phyloP scores from a whole-genome alignment of 148 eudicot species.

The Talinum fruticosum region DNA sequence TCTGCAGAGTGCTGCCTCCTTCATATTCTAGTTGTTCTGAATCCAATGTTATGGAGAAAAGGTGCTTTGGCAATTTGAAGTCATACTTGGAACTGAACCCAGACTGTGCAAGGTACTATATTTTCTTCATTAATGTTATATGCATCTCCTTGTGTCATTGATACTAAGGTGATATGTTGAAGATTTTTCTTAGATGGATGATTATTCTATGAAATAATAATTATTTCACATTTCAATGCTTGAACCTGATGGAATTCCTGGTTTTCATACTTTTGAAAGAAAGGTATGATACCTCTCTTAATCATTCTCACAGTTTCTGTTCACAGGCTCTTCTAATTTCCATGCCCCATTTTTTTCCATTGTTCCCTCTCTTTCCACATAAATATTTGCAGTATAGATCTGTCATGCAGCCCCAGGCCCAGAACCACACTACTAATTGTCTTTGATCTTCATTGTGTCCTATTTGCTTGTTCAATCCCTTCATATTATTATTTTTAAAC shows the following conservation, averaged over 20 bases:
- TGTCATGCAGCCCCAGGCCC: neutral
- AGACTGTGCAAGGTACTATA: slow-evolving; percentile 69
- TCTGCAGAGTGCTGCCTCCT: slow-evolving; percentile 57
- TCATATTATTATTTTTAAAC: neutral
- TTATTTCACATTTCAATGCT: neutral
- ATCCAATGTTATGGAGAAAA: slow-evolving; percentile 58
- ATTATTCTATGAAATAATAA: neutral
- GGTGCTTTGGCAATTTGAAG: slow-evolving; percentile 70
- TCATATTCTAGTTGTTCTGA: slow-evolving; percentile 30
- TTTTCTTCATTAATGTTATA: neutral
- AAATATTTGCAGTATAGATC: neutral
- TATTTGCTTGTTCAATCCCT: neutral
- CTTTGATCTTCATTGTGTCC: neutral
- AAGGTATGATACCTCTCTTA: neutral
- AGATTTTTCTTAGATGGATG: neutral
- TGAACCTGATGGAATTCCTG: neutral
- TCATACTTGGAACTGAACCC: slow-evolving; percentile 66
- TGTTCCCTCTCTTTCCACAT: neutral
- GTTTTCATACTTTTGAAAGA: neutral
- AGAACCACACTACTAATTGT: neutral
- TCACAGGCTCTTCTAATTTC: neutral
- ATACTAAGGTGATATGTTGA: neutral
- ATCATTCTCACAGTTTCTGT: neutral
- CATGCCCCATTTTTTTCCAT: neutral
- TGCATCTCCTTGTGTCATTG: neutral